Evolutionary conservation across 768 basidiomycete genomes (phyloP), one percentile per base, ranked within the genome.

Genomic region (Kwoniella shandongensis): DNA sequence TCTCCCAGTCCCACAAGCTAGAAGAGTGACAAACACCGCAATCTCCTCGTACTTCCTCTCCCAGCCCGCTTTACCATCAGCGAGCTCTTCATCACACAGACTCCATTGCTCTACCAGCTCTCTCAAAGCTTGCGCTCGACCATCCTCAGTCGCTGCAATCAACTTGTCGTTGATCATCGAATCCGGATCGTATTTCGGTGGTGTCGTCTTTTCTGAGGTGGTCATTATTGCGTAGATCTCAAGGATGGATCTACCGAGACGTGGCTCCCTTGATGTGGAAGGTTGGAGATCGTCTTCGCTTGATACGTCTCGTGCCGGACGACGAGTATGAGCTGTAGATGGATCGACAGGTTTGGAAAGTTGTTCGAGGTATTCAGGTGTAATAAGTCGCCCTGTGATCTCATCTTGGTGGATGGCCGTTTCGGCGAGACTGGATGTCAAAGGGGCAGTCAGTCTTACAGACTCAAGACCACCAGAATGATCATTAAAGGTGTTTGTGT

Each of bases 381-480:
- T 51, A 22, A 67, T 45, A 12, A 64, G 39, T 4, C 46, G 38
- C 1, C 38, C 44, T 5, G 59, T 49, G 3, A 61, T 4, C 20
- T 63, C 64, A 10, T 54, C 51, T n/a, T 29, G 18, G 48, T 70
- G 68, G 15, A 70, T 49, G 10, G 64, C 62, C 17, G 69, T 54
- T 61, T 66, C 54, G 4, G 69, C 69, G 23, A 71, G 59, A n/a
- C 66, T 67, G 22, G n/a, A n/a, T n/a, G n/a, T n/a, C 3, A 15
- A 25, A n/a, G 1, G 25, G 35, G 20, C 29, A 48, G n/a, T 22
- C 36, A n/a, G 25, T 20, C 46, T 15, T 51, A 15, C 17, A 25
- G 18, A 40, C 15, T 36, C 18, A 39, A n/a, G 44, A 32, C 27
- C 17, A 35, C 30, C 8, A 27, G 20, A 10, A 18, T 22, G 27